phyloP scores from a whole-genome alignment of 1,139 yeast species.

The Tardiomyces blankii region DNA sequence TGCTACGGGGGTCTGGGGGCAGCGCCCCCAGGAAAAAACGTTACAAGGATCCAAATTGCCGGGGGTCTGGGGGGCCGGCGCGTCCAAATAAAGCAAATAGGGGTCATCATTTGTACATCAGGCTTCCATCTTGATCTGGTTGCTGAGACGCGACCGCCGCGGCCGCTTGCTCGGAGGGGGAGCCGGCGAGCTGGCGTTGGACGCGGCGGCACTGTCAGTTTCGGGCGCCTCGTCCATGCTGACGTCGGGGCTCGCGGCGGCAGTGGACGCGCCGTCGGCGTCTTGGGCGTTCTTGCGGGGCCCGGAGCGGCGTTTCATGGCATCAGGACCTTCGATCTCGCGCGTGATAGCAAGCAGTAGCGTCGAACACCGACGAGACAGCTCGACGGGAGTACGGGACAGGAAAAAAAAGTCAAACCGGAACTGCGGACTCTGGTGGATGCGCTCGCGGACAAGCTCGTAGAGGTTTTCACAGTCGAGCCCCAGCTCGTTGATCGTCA shows the following conservation, averaged over 20 bases:
- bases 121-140: neutral
- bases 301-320: slow-evolving; percentile 18
- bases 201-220: neutral
- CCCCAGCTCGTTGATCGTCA: slow-evolving; percentile 68
- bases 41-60: too few relatives aligned
- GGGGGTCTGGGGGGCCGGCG: too few relatives aligned
- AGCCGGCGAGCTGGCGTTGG: neutral
- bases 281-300: neutral
- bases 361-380: slow-evolving; percentile 74
- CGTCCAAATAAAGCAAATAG: too few relatives aligned
- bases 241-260: neutral
- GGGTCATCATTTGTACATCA: neutral
- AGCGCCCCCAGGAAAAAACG: too few relatives aligned
- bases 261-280: neutral
- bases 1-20: too few relatives aligned
- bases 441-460: slow-evolving; percentile 70
- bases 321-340: slow-evolving; percentile 50
- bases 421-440: slow-evolving; percentile 61
- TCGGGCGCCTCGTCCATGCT: neutral
- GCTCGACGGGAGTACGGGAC: slow-evolving; percentile 76
- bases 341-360: slow-evolving; percentile 66
- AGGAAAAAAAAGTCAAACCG: slow-evolving; percentile 82
- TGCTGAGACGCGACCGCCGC: neutral
- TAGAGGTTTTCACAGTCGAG: slow-evolving; percentile 56
- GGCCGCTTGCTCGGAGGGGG: neutral